phyloP scores from a whole-genome alignment of 176 grass and related monocot species.

The Juncus effusus region DNA sequence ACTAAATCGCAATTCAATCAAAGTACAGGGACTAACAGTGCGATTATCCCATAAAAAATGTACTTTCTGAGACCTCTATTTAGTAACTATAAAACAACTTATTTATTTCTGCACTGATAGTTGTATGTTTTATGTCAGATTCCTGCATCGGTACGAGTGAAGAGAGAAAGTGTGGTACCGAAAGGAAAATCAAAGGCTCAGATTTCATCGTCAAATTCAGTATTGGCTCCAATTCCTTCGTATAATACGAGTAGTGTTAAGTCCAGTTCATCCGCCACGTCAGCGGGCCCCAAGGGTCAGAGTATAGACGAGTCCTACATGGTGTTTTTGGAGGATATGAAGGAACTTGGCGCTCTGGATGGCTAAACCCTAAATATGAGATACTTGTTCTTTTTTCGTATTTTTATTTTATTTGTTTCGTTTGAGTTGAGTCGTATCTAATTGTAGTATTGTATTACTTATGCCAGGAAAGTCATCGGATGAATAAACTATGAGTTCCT shows the following conservation, averaged over 20 bases:
- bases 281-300: constrained; percentile 44
- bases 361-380: constrained; percentile 36
- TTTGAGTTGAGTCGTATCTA: too few relatives aligned
- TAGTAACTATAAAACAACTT: too few relatives aligned
- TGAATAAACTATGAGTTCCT: too few relatives aligned
- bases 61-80: too few relatives aligned
- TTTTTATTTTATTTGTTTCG: background rate
- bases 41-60: too few relatives aligned
- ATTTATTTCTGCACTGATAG: too few relatives aligned
- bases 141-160: constrained; percentile 92
- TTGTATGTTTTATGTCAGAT: constrained; percentile 41
- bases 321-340: constrained; percentile 98
- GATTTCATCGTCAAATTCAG: constrained; percentile 24
- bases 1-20: too few relatives aligned
- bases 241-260: constrained; percentile 26
- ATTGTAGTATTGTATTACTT: too few relatives aligned
- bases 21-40: too few relatives aligned
- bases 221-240: constrained; percentile 34
- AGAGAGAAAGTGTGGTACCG: constrained; percentile 70
- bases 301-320: constrained; percentile 94
- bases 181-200: constrained; percentile 74
- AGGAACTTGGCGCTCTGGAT: constrained; percentile 78
- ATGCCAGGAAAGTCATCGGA: too few relatives aligned
- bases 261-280: constrained; percentile 23
- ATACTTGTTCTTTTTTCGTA: constrained; percentile 14